Evolutionary conservation across 2,329 filamentous ascomycete genomes (phyloP).

Genomic region (Podosphaera aphanis): DNA sequence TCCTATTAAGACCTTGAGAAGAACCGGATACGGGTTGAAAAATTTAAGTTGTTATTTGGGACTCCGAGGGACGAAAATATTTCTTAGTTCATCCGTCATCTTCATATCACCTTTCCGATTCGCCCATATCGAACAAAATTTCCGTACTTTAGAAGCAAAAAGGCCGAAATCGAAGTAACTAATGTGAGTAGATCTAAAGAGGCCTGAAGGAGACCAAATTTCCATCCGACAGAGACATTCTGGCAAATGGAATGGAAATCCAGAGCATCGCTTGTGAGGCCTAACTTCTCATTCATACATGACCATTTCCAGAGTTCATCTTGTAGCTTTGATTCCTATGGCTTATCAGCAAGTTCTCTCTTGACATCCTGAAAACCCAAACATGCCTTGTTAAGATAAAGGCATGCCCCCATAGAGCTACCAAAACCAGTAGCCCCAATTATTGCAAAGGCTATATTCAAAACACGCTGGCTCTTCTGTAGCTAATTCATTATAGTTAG

Average conservation of each 20-base stretch:
- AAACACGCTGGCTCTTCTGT: conserved; percentile 5
- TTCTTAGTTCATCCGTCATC: not conserved
- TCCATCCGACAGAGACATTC: conserved; percentile 7
- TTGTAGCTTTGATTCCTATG: conserved; percentile 2
- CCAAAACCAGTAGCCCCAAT: conserved; percentile 7
- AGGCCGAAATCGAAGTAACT: conserved; percentile 5
- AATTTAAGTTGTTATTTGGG: not conserved
- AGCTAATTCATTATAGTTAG: conserved; percentile 5
- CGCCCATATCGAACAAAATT: conserved; percentile 5
- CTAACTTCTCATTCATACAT: conserved; percentile 6
- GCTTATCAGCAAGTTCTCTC: not conserved
- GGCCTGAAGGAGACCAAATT: conserved; percentile 8
- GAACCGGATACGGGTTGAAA: not conserved
- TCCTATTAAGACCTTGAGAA: too few species aligned
- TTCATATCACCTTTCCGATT: conserved; percentile 5
- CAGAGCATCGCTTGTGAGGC: conserved; percentile 4
- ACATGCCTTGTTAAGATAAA: not conserved
- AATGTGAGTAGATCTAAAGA: conserved; percentile 9
- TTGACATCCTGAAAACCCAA: not conserved
- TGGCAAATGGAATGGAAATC: conserved; percentile 8
- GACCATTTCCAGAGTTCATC: conserved; percentile 9
- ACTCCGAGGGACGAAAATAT: not conserved
- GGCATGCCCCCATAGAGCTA: conserved; percentile 6
- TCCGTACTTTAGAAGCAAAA: conserved; percentile 6
- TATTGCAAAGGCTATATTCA: conserved; percentile 7